Evolutionary conservation across 2,329 filamentous ascomycete genomes (phyloP), one percentile per base, ranked within the genome.

Genomic region (Fusarium denticulatum): DNA sequence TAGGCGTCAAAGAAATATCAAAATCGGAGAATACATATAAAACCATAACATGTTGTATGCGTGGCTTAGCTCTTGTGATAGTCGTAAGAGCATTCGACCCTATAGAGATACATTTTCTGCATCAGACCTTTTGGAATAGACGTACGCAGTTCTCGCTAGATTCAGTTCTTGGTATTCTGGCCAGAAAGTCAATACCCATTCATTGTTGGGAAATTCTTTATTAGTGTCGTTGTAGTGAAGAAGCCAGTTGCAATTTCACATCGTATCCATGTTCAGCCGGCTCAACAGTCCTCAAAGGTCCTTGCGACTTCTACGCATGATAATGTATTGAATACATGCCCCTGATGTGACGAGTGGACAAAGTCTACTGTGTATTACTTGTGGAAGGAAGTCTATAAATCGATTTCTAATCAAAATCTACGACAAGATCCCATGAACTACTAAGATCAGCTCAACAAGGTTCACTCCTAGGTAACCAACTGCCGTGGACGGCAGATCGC

Each of bases 141-240:
- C 7, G 32, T 7, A 24, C 15, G 15, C 6, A 12, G 24, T 53
- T 16, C 13, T 26, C 4, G 7, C 14, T 18, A 10, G 20, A 39
- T 2, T 8, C 8, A 7, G 7, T 24, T 20, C 9, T 0, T 20
- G 3, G 7, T 50, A 24, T 6, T 20, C 6, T 15, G 16, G n/a
- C 2, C 2, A 18, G n/a, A 7, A 6, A 49, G 11, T 0, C 0
- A 20, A 7, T 14, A 30, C 8, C 7, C 0, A 5, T 32, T 14
- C 3, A 50, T 14, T 24, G 5, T 18, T 13, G 12, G 1, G 8
- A 0, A 24, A 7, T 24, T 0, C 8, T 20, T 20, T 7, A 11
- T 20, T 12, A 6, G 2, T 26, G 16, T 0, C 9, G 20, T 52
- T 52, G 16, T 12, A 8, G 9, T 34, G 13, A 9, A 36, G 16